Base-by-base conservation (phyloP, 768 basidiomycete species). In the Lentinula detonsa region DNA sequence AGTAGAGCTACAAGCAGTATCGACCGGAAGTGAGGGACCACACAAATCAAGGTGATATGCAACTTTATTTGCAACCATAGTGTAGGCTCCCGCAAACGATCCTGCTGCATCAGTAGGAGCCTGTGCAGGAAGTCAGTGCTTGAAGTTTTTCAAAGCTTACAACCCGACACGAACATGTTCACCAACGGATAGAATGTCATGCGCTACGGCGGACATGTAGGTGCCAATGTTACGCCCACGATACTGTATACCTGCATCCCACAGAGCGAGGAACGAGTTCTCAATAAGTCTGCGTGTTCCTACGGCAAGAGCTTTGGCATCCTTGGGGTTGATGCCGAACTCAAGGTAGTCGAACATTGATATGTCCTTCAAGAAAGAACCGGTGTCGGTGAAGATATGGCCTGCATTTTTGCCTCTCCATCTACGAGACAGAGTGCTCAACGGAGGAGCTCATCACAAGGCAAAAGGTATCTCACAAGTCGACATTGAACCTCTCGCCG, bases 1-100 rank as follows among this genome's bases (percentile, higher is more conserved):
- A 15, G 72, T 74, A 18, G 80, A 82, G 39, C 78, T 81, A 63
- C 82, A 83, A 1, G 80, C 80, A 0, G 79, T 81, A 61, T 84
- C 81, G 0, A 76, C 64, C 5, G 81, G 77, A 37, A 83, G 61
- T 4, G 82, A 84, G 11, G 82, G 83, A 11, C 81, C 81, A 2
- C 67, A 50, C 11, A 76, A 62, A 61, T 77, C 74, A 8, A 79
- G 66, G 59, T 76, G 73, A 62, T 79, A 77, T 1, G 79, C 77
- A 40, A 79, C 67, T 37, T 70, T 67, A 66, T 79, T 79, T 18
- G 79, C 75, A 5, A 78, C 67, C 68, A 72, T 75, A 8, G 68
- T 63, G 10, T 76, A 72, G 37, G 65, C 63, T 6, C 43, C 78
- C 72, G 2, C 72, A 72, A 3, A 73, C 73, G 72, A 72, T 6